Evolutionary conservation across 345 rosid species (phyloP).

Genomic region (Toxicodendron radicans): DNA sequence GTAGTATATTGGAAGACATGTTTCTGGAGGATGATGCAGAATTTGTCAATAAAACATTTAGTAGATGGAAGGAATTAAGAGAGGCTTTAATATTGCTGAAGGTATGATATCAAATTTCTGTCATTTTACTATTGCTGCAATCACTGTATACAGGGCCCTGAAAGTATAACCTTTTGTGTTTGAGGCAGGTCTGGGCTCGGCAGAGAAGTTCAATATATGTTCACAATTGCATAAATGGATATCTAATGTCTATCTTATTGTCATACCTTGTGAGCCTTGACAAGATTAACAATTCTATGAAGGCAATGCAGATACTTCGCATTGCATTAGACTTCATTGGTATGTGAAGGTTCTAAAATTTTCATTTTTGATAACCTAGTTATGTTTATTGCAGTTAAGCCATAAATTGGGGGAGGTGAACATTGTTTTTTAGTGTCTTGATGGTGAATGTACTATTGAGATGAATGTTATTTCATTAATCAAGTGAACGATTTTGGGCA

Average conservation of each 20-base stretch:
- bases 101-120: slow-evolving; percentile 34
- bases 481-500: neutral
- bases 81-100: slow-evolving; percentile 76
- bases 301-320: slow-evolving; percentile 72
- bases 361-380: neutral
- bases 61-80: slow-evolving; percentile 62
- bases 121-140: slow-evolving; percentile 14
- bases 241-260: slow-evolving; percentile 62
- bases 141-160: neutral
- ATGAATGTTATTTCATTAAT: neutral
- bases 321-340: slow-evolving; percentile 72
- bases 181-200: slow-evolving; percentile 78
- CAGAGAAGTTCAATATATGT: slow-evolving; percentile 74
- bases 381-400: neutral
- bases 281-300: slow-evolving; percentile 65
- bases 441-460: neutral
- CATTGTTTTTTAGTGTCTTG: neutral
- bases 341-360: slow-evolving; percentile 33
- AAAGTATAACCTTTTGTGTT: slow-evolving; percentile 12
- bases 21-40: slow-evolving; percentile 62
- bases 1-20: slow-evolving; percentile 88
- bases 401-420: neutral
- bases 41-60: slow-evolving; percentile 53
- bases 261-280: slow-evolving; percentile 61
- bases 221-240: slow-evolving; percentile 87